Evolutionary conservation across 768 basidiomycete genomes (phyloP).

Genomic region (Suillus weaverae): DNA sequence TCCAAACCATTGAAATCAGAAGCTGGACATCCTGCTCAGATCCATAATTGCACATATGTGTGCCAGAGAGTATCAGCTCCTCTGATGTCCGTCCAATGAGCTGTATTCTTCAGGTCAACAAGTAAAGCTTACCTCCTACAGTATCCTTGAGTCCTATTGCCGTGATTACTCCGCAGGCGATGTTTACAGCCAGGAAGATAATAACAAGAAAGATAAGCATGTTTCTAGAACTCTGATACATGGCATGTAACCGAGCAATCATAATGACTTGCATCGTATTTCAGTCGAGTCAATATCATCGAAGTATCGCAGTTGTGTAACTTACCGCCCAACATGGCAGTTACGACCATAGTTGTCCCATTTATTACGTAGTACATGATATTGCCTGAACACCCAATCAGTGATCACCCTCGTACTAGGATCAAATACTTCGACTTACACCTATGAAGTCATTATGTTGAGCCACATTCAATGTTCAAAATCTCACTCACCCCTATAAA

Average conservation of each 20-base stretch:
- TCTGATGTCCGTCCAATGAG: neutral
- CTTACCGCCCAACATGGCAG: neutral
- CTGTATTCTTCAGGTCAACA: neutral
- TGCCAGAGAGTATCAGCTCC: neutral
- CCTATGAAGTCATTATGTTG: neutral
- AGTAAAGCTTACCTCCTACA: neutral
- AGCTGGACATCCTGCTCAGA: neutral
- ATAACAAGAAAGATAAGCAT: neutral
- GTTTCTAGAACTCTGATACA: neutral
- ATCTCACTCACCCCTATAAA: neutral
- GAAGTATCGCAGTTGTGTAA: neutral
- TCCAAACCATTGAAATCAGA: neutral
- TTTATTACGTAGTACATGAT: rapidly evolving
- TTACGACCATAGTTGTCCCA: neutral
- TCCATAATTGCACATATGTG: neutral
- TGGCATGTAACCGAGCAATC: neutral
- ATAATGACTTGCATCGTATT: neutral
- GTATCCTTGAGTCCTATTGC: neutral
- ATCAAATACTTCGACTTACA: neutral
- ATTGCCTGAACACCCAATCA: neutral
- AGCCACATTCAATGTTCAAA: neutral
- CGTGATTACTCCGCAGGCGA: neutral
- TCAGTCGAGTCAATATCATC: neutral
- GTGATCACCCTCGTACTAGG: neutral
- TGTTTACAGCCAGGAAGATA: neutral